These are phyloP conservation scores for Fomitopsis serialis DNA, from an alignment of 768 basidiomycete species.

Conservation along the genomic window DNA sequence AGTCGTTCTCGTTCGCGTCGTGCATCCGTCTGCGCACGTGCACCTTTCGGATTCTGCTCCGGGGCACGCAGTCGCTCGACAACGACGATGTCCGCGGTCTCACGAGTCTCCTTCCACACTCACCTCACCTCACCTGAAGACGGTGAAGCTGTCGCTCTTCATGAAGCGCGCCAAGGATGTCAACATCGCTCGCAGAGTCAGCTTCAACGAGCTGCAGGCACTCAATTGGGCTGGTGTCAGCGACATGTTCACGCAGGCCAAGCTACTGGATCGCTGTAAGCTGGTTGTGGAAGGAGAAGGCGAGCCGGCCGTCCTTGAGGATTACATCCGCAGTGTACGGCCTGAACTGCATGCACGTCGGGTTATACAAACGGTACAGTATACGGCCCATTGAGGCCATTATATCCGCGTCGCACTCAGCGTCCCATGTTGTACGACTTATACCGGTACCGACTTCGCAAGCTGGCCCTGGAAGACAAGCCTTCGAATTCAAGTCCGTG, in stretches of 20 bases:
- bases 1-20: constrained; percentile 6
- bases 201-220: constrained; percentile 16
- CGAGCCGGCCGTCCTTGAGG: not conserved
- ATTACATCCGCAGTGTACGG: not conserved
- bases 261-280: not conserved
- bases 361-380: not conserved
- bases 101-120: constrained; percentile 14
- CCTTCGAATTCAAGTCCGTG: no score
- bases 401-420: no score
- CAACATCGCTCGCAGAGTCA: constrained; percentile 17
- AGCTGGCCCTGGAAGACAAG: no score
- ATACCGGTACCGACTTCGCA: no score
- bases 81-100: constrained; percentile 18
- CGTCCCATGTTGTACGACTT: no score
- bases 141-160: constrained; percentile 8
- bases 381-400: not conserved
- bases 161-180: constrained; percentile 18
- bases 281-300: constrained; percentile 16
- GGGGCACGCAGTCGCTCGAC: constrained; percentile 18
- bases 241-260: not conserved
- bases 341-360: constrained; percentile 6
- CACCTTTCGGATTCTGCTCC: constrained; percentile 12
- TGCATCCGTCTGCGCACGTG: constrained; percentile 15
- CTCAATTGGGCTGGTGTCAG: constrained; percentile 17
- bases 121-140: constrained; percentile 10